Evolutionary conservation across 352 stramenopile genomes (phyloP), one percentile per base, ranked within the genome.

Genomic region (Pseudoperonospora humuli): DNA sequence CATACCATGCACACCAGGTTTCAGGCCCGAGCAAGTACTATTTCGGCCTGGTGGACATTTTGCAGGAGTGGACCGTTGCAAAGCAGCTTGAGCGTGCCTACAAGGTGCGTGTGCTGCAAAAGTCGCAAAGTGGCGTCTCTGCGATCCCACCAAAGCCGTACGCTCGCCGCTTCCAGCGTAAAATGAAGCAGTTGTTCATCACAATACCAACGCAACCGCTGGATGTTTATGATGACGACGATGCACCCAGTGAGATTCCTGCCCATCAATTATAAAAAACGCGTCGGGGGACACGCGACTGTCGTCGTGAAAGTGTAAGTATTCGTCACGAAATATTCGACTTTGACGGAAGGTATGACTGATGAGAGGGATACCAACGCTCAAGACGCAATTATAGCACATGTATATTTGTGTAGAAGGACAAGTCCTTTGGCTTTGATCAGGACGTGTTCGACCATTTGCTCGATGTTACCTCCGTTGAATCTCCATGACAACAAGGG

Each of bases 21-120:
- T 88, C 81, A 1, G 84, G 82, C 0, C 82, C 85, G 13, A 90
- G 81, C 46, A 74, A 72, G 41, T 96, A 95, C 44, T 95, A 93
- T 72, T 79, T 96, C 37, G 86, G 86, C 0, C 57, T 96, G 3
- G 89, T 96, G 1, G 86, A 96, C 43, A 85, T 96, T 9, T 54
- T 96, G 32, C 86, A 96, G 61, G 65, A 82, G 45, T 96, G 82
- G 82, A 95, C 80, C 5, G 44, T 90, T 0, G 26, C 50, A 0
- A 96, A 96, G 46, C 72, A 84, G 28, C 39, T 64, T 3, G 86
- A 96, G 56, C 75, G 76, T 36, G 55, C 75, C 9, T 92, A 92
- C 55, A 95, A 95, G 36, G 75, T 92, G 18, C 63, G 76, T 33
- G 61, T 95, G 21, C 61, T 93, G 2, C 73, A 71, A 9, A 90